phyloP scores from a whole-genome alignment of 2,329 filamentous ascomycete genomes.

The Knoxdaviesia proteae region DNA sequence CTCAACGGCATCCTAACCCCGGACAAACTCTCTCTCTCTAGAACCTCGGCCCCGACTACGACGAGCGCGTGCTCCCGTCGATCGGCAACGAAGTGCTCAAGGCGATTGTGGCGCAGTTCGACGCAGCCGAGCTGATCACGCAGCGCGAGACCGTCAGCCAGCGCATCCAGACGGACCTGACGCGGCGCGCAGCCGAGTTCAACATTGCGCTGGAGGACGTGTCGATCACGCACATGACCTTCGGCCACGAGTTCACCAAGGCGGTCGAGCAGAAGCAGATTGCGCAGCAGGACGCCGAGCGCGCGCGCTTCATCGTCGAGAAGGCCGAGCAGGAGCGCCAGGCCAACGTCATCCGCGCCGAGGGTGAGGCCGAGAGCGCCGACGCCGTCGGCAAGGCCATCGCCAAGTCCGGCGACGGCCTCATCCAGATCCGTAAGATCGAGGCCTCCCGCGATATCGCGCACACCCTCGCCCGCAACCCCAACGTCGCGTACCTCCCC shows the following conservation, averaged over 20 bases:
- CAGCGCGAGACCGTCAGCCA: constrained; percentile 94
- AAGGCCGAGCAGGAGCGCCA: constrained; percentile 96
- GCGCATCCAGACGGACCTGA: constrained; percentile 79
- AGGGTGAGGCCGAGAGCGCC: constrained; percentile 92
- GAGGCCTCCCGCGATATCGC: constrained; percentile 95
- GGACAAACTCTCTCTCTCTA: constrained; percentile 16
- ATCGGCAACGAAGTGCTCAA: constrained; percentile 99
- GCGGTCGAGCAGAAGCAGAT: constrained; percentile 99
- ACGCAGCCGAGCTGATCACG: constrained; percentile 94
- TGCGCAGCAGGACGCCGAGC: constrained; percentile 94
- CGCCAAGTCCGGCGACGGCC: constrained; percentile 75
- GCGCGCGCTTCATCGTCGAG: constrained; percentile 95
- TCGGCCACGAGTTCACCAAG: constrained; percentile 95
- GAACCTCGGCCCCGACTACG: constrained; percentile 96
- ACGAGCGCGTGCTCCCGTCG: constrained; percentile 91
- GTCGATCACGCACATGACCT: constrained; percentile 99
- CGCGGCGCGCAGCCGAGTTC: constrained; percentile 87
- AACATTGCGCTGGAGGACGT: constrained; percentile 98
- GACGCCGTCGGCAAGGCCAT: constrained; percentile 91
- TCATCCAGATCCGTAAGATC: constrained; percentile 91
- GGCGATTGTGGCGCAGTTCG: constrained; percentile 95
- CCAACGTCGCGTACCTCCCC: constrained; percentile 89
- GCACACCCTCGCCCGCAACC: constrained; percentile 68
- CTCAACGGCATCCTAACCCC: background rate
- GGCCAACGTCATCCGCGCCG: constrained; percentile 92